These are phyloP conservation scores for Coniferiporia weirii DNA, from an alignment of 1,284 basidiomycete species.

Conservation along the genomic window DNA sequence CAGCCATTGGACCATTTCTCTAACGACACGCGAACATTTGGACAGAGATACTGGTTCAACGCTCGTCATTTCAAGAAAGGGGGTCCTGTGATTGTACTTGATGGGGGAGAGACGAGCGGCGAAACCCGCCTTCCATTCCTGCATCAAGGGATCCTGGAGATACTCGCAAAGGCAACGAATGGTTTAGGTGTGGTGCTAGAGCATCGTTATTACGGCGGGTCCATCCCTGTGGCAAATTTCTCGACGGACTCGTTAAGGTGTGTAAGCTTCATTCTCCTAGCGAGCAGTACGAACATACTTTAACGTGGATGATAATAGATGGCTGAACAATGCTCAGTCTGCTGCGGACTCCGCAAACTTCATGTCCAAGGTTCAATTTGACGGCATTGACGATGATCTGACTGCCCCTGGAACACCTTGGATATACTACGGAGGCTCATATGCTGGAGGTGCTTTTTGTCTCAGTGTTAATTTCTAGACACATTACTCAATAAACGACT, in stretches of 20 bases:
- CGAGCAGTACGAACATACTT: slow-evolving; percentile 19
- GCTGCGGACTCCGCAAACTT: slow-evolving; percentile 93
- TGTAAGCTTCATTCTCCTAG: background rate
- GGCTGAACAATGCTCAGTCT: slow-evolving; percentile 85
- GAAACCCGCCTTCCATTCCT: slow-evolving; percentile 65
- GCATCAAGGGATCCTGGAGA: slow-evolving; percentile 82
- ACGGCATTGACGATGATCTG: slow-evolving; percentile 65
- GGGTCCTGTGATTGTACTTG: slow-evolving; percentile 76
- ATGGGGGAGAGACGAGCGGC: slow-evolving; percentile 83
- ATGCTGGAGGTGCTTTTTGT: slow-evolving; percentile 56
- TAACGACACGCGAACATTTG: slow-evolving; percentile 47
- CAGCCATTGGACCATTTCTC: slow-evolving; percentile 84
- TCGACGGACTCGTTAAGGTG: slow-evolving; percentile 75
- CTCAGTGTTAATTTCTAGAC: background rate
- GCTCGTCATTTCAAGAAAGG: slow-evolving; percentile 73
- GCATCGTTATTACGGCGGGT: slow-evolving; percentile 83
- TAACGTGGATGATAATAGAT: slow-evolving; percentile 41
- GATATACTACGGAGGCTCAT: slow-evolving; percentile 94
- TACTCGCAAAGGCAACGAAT: slow-evolving; percentile 76
- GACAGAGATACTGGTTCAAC: slow-evolving; percentile 86
- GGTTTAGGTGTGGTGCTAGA: slow-evolving; percentile 89
- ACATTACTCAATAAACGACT: background rate
- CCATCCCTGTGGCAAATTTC: slow-evolving; percentile 74
- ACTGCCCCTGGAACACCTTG: slow-evolving; percentile 73
- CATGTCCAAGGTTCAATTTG: slow-evolving; percentile 75